phyloP scores from a whole-genome alignment of 2,329 filamentous ascomycete species.

The Aschersonia sp. region DNA sequence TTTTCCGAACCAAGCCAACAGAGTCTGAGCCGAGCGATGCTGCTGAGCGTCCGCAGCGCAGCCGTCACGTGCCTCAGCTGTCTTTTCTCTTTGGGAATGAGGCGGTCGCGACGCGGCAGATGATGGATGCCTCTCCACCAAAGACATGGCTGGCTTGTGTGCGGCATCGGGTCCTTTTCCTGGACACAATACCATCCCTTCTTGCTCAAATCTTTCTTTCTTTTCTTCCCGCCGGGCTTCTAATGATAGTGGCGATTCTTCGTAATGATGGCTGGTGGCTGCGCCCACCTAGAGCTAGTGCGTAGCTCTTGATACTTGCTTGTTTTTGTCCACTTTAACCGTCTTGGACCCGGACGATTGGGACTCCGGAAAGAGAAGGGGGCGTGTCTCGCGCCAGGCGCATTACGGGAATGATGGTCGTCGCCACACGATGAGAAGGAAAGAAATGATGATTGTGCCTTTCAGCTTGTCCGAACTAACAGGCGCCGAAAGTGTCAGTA shows the following conservation, averaged over 20 bases:
- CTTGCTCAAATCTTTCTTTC: neutral
- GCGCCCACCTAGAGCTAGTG: neutral
- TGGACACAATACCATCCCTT: neutral
- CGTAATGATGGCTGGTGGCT: neutral
- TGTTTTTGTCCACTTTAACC: slow-evolving; percentile 1
- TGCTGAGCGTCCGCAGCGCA: neutral
- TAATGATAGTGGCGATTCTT: neutral
- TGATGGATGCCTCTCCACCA: no score
- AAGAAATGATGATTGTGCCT: neutral
- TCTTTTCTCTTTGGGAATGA: no score
- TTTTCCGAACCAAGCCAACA: neutral
- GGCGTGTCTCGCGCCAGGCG: neutral
- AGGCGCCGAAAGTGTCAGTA: neutral
- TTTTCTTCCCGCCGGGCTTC: neutral
- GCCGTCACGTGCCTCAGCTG: no score
- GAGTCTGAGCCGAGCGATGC: neutral
- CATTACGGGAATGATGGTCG: neutral
- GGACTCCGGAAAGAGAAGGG: neutral
- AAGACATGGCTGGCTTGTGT: no score
- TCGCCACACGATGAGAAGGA: neutral
- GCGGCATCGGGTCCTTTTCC: neutral
- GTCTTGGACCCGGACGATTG: neutral
- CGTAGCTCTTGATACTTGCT: slow-evolving; percentile 1
- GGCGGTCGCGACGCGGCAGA: no score
- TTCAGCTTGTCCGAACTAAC: neutral